These are phyloP conservation scores for Thielaviopsis populi DNA, from an alignment of 2,329 filamentous ascomycete genomes.

Conservation along the genomic window DNA sequence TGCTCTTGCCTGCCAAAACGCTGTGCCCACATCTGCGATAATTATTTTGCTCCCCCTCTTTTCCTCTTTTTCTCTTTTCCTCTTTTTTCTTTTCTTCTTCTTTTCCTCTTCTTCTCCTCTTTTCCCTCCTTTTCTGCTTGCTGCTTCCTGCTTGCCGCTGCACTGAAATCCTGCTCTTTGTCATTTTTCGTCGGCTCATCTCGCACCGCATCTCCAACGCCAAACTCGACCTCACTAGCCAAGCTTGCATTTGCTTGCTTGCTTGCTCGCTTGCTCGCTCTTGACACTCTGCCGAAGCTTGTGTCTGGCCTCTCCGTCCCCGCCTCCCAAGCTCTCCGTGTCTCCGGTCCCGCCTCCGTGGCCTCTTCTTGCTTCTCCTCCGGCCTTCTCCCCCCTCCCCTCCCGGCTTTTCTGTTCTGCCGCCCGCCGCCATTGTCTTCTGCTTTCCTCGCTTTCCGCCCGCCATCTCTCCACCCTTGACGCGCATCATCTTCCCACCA, in stretches of 20 bases:
- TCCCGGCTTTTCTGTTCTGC: neutral
- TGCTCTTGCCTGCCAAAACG: neutral
- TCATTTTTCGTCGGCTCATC: neutral
- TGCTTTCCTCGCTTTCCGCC: neutral
- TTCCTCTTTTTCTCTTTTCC: conserved; percentile 1
- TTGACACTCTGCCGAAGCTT: neutral
- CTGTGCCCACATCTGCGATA: neutral
- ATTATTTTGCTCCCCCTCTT: conserved; percentile 1
- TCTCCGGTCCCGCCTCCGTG: neutral
- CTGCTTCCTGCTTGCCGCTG: neutral
- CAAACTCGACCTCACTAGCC: neutral
- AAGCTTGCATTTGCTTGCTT: neutral
- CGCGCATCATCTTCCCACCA: conserved; percentile 16
- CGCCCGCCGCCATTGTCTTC: neutral
- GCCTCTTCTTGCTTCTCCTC: neutral
- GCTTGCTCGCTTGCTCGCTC: no score
- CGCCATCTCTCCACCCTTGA: neutral
- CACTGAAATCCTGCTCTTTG: neutral
- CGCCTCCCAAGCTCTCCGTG: neutral
- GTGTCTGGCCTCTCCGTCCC: neutral
- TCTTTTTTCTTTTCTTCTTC: neutral
- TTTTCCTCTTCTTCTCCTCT: neutral
- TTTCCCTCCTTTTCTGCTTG: neutral
- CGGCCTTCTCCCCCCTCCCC: neutral
- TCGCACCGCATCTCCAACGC: neutral